These are phyloP conservation scores for Solanum acaule DNA, from an alignment of 257 asterid genomes.

Conservation along the genomic window DNA sequence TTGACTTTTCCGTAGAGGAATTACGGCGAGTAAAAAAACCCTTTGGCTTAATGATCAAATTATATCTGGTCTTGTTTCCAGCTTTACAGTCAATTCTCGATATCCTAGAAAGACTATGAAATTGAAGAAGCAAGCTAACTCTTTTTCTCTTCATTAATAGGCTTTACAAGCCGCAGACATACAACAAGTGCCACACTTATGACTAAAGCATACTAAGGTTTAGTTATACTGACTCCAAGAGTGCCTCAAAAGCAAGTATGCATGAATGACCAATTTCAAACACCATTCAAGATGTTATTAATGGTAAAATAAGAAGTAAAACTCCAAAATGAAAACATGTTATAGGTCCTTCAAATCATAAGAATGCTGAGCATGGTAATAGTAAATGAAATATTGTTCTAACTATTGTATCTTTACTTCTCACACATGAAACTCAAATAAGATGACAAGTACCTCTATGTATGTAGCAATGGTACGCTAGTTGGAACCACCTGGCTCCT, in stretches of 20 bases:
- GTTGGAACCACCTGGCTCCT: too few relatives aligned
- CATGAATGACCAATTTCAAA: neutral
- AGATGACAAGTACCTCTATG: too few relatives aligned
- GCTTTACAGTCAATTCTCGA: neutral
- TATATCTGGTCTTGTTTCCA: neutral
- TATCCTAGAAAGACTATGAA: neutral
- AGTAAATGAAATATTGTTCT: neutral
- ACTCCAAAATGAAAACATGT: neutral
- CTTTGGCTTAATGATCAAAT: neutral
- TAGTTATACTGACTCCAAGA: neutral
- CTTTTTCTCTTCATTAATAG: neutral
- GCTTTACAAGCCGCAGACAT: neutral
- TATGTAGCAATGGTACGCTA: too few relatives aligned
- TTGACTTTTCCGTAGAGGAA: neutral
- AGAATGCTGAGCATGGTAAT: neutral
- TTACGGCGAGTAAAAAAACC: neutral
- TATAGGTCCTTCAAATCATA: neutral
- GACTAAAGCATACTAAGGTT: neutral
- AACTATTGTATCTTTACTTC: neutral
- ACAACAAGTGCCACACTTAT: neutral
- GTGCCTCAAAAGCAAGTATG: neutral
- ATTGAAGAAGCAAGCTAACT: neutral
- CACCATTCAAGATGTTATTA: neutral
- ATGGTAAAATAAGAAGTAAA: neutral
- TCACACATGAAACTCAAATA: conserved; percentile 4